Evolutionary conservation across 139 green algal species (phyloP).

Genomic region (Tetraselmis chui): DNA sequence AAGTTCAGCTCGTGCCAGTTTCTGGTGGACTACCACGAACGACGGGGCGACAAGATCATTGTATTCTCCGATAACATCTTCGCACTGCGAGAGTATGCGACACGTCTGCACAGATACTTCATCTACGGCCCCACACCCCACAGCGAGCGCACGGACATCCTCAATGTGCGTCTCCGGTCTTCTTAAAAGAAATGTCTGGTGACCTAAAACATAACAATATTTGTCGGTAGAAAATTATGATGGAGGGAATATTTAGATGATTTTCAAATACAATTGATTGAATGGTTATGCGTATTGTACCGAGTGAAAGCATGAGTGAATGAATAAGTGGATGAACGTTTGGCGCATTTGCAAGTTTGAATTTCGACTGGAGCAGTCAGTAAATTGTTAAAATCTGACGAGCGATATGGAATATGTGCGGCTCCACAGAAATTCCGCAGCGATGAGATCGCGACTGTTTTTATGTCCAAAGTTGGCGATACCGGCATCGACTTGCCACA

Average conservation of each 20-base stretch:
- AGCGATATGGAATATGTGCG: too few species aligned
- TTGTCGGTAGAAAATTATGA: too few species aligned
- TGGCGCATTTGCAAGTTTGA: too few species aligned
- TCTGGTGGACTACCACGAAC: constrained; percentile 92
- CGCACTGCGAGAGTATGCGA: constrained; percentile 90
- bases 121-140: constrained; percentile 92
- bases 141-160: constrained; percentile 82
- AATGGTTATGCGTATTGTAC: too few species aligned
- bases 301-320: too few species aligned
- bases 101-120: constrained; percentile 74
- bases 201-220: too few species aligned
- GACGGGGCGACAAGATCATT: constrained; percentile 68
- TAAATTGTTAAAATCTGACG: too few species aligned
- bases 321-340: too few species aligned
- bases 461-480: constrained; percentile 95
- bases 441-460: constrained; percentile 63
- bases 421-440: not conserved
- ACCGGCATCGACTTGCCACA: constrained; percentile 99
- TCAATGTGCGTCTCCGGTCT: constrained; percentile 38
- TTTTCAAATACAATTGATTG: too few species aligned
- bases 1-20: constrained; percentile 95
- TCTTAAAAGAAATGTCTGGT: too few species aligned
- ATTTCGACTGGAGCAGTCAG: too few species aligned
- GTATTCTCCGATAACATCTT: constrained; percentile 99
- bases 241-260: too few species aligned